These are phyloP conservation scores for Penicillium ucsense DNA, from an alignment of 495 filamentous ascomycete species.

Conservation along the genomic window DNA sequence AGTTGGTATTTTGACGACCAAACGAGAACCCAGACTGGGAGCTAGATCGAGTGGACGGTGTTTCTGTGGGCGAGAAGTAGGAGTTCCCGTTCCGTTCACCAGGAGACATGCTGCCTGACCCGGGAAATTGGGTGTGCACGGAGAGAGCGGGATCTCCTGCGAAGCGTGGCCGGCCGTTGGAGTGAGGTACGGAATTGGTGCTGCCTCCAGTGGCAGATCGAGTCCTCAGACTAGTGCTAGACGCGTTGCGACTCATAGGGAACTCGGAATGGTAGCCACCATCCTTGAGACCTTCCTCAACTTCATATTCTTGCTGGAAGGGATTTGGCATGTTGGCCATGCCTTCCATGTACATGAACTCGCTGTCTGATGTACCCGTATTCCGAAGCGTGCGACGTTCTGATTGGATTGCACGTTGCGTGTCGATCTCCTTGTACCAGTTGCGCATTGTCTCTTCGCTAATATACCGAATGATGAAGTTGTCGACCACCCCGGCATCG, in stretches of 20 bases:
- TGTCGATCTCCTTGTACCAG: conserved; percentile 60
- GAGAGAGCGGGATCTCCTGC: conserved; percentile 55
- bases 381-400: conserved; percentile 40
- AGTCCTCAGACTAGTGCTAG: conserved; percentile 69
- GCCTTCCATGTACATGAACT: conserved; percentile 71
- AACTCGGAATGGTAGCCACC: conserved; percentile 38
- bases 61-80: conserved; percentile 89
- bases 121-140: conserved; percentile 59
- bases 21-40: conserved; percentile 69
- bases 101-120: conserved; percentile 38
- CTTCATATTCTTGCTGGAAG: conserved; percentile 68
- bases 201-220: conserved; percentile 73
- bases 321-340: conserved; percentile 64
- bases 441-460: conserved; percentile 89
- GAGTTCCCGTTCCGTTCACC: conserved; percentile 52
- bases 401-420: conserved; percentile 33
- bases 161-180: conserved; percentile 52
- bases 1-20: conserved; percentile 52
- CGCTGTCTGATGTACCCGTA: conserved; percentile 53
- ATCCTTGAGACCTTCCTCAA: conserved; percentile 55
- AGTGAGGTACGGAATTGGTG: conserved; percentile 33
- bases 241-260: conserved; percentile 65
- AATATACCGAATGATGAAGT: conserved; percentile 84
- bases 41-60: conserved; percentile 78
- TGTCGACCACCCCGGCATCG: conserved; percentile 89